Conservation (phyloP, 805 yeast species). For the Suhomyces sp. region DNA sequence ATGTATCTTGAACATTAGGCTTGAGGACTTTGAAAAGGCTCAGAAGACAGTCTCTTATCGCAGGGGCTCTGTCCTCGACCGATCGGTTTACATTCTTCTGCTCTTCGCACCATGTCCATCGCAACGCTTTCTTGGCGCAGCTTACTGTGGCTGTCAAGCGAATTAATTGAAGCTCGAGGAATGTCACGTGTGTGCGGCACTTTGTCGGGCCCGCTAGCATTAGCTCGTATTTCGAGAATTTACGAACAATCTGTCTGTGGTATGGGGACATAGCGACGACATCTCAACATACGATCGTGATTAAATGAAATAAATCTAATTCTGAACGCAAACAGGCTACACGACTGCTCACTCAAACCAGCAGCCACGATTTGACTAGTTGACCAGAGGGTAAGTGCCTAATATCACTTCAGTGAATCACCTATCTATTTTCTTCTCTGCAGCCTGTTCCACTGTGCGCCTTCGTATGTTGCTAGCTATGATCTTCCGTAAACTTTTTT, state of each 20-base stretch:
- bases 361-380: too few species aligned
- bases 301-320: too few species aligned
- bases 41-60: background rate
- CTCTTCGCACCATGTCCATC: background rate
- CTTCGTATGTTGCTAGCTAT: background rate
- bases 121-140: background rate
- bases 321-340: too few species aligned
- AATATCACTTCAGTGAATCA: too few species aligned
- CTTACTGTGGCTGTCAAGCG: background rate
- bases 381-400: too few species aligned
- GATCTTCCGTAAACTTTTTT: too few species aligned
- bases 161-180: background rate
- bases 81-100: background rate
- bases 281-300: too few species aligned
- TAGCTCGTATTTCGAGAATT: background rate
- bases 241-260: background rate
- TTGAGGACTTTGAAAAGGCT: background rate
- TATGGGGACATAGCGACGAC: too few species aligned
- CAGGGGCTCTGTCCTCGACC: background rate
- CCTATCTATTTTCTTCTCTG: background rate
- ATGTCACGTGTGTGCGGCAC: background rate
- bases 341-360: too few species aligned
- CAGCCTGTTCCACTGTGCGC: background rate
- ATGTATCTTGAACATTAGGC: background rate
- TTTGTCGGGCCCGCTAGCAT: background rate